phyloP scores from a whole-genome alignment of 352 stramenopile genomes.

The Phytopythium helicoides region DNA sequence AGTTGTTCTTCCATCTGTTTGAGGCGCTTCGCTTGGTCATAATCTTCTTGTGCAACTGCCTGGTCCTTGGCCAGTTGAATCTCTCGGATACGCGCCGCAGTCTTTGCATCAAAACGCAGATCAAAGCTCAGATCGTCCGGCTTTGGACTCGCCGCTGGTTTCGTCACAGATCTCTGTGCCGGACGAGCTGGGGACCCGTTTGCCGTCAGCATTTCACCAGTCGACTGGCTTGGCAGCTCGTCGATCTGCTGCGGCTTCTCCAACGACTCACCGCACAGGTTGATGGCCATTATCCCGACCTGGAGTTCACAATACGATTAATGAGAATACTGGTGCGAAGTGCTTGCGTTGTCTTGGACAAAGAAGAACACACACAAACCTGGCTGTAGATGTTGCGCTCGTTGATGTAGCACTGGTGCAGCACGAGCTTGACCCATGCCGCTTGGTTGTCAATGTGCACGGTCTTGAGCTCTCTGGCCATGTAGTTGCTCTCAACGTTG shows the following conservation, averaged over 20 bases:
- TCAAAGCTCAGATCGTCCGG: conserved; percentile 72
- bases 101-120: conserved; percentile 90
- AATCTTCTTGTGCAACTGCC: conserved; percentile 88
- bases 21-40: conserved; percentile 83
- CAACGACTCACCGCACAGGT: conserved; percentile 72
- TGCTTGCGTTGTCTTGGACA: too few species aligned
- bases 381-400: conserved; percentile 90
- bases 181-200: conserved; percentile 3
- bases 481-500: conserved; percentile 83
- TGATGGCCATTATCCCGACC: conserved; percentile 90
- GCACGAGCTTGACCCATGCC: conserved; percentile 83
- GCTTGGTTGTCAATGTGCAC: conserved; percentile 89
- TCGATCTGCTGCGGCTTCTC: conserved; percentile 7
- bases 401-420: conserved; percentile 89
- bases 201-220: conserved; percentile 25
- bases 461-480: conserved; percentile 91
- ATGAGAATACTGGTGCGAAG: background rate
- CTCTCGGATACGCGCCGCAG: conserved; percentile 83
- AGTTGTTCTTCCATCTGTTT: conserved; percentile 88
- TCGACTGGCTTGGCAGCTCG: conserved; percentile 55
- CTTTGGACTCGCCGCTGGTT: conserved; percentile 6
- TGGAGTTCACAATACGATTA: background rate
- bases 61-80: conserved; percentile 85
- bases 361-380: background rate
- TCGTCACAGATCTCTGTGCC: conserved; percentile 23